A percentile compares a stretch with the other conserved stretches of the same genome.
Evolutionary conservation across 768 basidiomycete genomes (phyloP).

Genomic region (Phanerochaete sordida): DNA sequence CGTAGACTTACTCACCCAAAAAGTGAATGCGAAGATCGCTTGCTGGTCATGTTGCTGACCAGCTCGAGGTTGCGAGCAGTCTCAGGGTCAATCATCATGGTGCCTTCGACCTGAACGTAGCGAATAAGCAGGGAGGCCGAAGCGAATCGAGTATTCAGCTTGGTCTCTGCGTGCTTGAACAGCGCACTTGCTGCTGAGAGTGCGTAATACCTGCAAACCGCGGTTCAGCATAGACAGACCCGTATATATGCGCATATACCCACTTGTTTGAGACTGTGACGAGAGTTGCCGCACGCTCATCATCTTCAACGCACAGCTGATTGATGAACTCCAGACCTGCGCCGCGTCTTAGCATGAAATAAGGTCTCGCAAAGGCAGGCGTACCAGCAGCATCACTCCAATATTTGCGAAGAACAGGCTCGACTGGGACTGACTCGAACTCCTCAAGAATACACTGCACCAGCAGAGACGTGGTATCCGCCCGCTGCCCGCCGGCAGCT

Average conservation of each 20-base stretch:
- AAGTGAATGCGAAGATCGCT: constrained; percentile 70
- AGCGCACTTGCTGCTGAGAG: constrained; percentile 83
- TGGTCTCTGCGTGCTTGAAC: constrained; percentile 78
- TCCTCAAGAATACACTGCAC: constrained; percentile 73
- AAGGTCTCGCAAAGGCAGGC: constrained; percentile 6
- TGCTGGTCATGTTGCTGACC: constrained; percentile 66
- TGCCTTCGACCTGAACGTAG: constrained; percentile 81
- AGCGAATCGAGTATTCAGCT: constrained; percentile 69
- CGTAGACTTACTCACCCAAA: constrained; percentile 53
- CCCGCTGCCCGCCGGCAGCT: constrained; percentile 40
- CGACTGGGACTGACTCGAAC: constrained; percentile 63
- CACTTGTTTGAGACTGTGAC: constrained; percentile 80
- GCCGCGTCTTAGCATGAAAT: not conserved
- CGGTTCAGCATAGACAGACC: not conserved
- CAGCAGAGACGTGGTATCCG: constrained; percentile 52
- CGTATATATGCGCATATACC: constrained; percentile 30
- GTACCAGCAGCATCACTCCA: constrained; percentile 84
- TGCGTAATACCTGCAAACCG: constrained; percentile 69
- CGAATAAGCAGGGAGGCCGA: constrained; percentile 67
- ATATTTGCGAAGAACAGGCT: constrained; percentile 71
- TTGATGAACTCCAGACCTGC: constrained; percentile 76
- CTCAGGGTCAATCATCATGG: constrained; percentile 92
- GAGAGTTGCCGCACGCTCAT: constrained; percentile 76
- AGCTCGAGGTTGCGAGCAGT: constrained; percentile 88
- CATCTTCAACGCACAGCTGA: constrained; percentile 76